These are phyloP conservation scores for Metschnikowia continentalis DNA, from an alignment of 805 yeast genomes.

Conservation along the genomic window DNA sequence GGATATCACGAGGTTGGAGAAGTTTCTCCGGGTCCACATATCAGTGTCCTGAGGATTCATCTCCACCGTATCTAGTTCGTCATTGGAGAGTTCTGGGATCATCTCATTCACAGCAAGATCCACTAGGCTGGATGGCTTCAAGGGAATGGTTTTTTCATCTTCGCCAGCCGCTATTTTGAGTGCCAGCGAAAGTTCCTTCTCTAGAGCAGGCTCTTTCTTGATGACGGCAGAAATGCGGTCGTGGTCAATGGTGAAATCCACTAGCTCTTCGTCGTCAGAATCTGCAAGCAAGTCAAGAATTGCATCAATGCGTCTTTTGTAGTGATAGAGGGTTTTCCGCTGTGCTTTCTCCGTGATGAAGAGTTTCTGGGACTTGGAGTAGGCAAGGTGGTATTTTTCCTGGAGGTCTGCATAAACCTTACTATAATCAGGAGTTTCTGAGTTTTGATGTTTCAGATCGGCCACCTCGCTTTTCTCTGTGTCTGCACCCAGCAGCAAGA, in stretches of 20 bases:
- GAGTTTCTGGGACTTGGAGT: conserved; percentile 22
- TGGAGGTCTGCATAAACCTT: conserved; percentile 27
- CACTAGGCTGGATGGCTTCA: conserved; percentile 20
- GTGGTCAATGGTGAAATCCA: conserved; percentile 6
- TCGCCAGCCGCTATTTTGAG: conserved; percentile 11
- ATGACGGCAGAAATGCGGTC: conserved; percentile 23
- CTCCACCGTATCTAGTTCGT: conserved; percentile 33
- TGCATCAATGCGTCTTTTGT: conserved; percentile 36
- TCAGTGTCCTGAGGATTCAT: conserved; percentile 38
- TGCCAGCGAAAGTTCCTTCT: conserved; percentile 17
- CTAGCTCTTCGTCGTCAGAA: conserved; percentile 11
- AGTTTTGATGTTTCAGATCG: not conserved
- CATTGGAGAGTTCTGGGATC: conserved; percentile 34
- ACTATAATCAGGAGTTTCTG: conserved; percentile 20
- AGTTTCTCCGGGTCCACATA: conserved; percentile 36
- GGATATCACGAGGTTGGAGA: conserved; percentile 30
- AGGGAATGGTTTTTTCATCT: conserved; percentile 3
- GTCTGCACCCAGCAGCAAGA: not conserved
- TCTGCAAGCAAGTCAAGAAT: conserved; percentile 27
- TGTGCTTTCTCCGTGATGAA: conserved; percentile 32
- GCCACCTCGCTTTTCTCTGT: not conserved
- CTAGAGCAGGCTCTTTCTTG: conserved; percentile 21
- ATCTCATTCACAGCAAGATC: conserved; percentile 32
- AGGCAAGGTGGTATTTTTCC: conserved; percentile 23
- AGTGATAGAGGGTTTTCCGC: conserved; percentile 31